phyloP scores from a whole-genome alignment of 805 yeast species.

The Starmerella bombi region DNA sequence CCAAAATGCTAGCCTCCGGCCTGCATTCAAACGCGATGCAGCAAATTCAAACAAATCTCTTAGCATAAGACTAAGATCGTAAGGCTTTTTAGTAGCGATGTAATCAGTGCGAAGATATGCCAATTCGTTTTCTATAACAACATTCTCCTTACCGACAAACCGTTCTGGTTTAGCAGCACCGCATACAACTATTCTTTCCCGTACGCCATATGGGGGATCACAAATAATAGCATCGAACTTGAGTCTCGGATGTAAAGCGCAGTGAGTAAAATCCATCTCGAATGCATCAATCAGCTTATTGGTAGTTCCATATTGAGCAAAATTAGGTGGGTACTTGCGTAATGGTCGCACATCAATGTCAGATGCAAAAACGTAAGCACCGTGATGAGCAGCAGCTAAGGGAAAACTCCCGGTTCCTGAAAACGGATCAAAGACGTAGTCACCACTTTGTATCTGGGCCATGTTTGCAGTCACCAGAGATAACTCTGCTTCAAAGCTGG shows the following conservation, averaged over 20 bases:
- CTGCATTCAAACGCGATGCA: constrained; percentile 51
- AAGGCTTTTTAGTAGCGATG: constrained; percentile 86
- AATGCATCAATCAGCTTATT: constrained; percentile 55
- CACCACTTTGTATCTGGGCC: constrained; percentile 55
- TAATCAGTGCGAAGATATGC: constrained; percentile 71
- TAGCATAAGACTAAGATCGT: constrained; percentile 59
- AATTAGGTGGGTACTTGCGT: constrained; percentile 61
- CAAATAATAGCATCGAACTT: constrained; percentile 71
- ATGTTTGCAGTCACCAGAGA: constrained; percentile 78
- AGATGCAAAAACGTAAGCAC: constrained; percentile 69
- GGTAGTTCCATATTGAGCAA: constrained; percentile 54
- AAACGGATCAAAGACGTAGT: constrained; percentile 81
- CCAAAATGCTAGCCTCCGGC: constrained; percentile 87
- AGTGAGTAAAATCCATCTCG: constrained; percentile 92
- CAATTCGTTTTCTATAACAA: constrained; percentile 63
- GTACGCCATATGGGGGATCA: constrained; percentile 96
- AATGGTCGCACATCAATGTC: constrained; percentile 79
- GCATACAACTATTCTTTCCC: constrained; percentile 87
- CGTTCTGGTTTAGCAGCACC: constrained; percentile 61
- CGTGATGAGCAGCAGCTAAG: constrained; percentile 74
- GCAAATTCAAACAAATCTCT: constrained; percentile 69
- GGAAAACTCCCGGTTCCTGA: constrained; percentile 93
- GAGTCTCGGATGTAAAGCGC: constrained; percentile 54
- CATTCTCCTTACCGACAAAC: constrained; percentile 54
- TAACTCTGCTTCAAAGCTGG: constrained; percentile 91